phyloP scores from a whole-genome alignment of 2,329 filamentous ascomycete species.

The Colletotrichum sp. region DNA sequence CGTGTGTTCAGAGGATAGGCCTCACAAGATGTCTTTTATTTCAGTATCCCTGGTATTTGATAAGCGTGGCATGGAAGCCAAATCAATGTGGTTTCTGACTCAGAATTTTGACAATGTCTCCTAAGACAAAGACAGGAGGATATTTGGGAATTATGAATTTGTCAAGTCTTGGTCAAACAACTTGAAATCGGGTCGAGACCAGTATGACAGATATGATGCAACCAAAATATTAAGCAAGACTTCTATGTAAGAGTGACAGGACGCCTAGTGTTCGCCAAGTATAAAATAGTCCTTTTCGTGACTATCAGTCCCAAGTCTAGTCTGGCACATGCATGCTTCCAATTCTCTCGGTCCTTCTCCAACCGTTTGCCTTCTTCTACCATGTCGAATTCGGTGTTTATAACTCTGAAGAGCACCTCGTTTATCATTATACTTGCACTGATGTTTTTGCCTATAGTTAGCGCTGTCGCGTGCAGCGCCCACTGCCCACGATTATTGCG shows the following conservation, averaged over 20 bases:
- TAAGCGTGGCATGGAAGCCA: fast-evolving
- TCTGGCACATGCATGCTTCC: fast-evolving
- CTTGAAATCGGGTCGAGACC: too few relatives aligned
- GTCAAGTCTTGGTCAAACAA: too few relatives aligned
- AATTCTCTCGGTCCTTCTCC: fast-evolving
- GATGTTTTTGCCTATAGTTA: fast-evolving
- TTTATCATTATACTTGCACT: fast-evolving
- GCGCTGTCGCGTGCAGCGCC: background rate
- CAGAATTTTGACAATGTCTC: background rate
- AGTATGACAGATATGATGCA: too few relatives aligned
- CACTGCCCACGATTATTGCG: background rate
- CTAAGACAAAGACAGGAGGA: background rate
- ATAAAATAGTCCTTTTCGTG: too few relatives aligned
- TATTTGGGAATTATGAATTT: too few relatives aligned
- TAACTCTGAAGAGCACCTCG: fast-evolving
- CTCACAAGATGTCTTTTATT: fast-evolving
- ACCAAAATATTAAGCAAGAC: too few relatives aligned
- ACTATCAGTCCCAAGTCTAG: too few relatives aligned
- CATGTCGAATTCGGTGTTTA: background rate
- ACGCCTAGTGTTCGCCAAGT: too few relatives aligned
- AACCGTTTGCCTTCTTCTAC: fast-evolving
- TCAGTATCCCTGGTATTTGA: fast-evolving
- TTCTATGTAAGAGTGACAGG: too few relatives aligned
- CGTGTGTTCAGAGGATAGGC: background rate
- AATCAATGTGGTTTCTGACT: background rate